Base-by-base conservation (phyloP, 345 rosid species). In the Trapa bicornis region DNA sequence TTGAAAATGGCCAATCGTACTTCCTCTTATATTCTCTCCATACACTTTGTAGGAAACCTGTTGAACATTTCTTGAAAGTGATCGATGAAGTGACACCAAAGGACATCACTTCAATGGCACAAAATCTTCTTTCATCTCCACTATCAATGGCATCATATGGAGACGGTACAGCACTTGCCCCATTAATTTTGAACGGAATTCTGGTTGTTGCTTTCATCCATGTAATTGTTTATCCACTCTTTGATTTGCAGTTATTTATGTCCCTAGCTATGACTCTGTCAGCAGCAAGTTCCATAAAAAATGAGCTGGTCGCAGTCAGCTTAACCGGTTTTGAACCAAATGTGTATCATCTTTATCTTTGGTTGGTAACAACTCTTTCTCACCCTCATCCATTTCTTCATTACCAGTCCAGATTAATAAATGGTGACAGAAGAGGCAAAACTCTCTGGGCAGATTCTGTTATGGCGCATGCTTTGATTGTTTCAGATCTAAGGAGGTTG, bases 121-220 rank as follows among this genome's bases (percentile, higher is more conserved):
- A 76, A 65, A 83, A 79, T 79, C 80, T 93, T 63, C 67, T 87
- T 29, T 80, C 92, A 7, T 87, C 95, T 32, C 92, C 95, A 47
- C 80, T 94, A 65, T 86, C 99, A 3, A 86, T 94, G 97, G 97
- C 95, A 32, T 77, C 99, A n/a, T 81, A 82, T 29, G 95, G 96
- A 73, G 87, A 91, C 22, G 99, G 99, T 91, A 88, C 43, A n/a
- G 16, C 5, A 22, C 29, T 42, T 29, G 63, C 42, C 48, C 32
- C 12, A 3, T 45, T 45, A 45, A 45, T 67, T 10, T 32, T 66
- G 64, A 13, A 22, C 2, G 29, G 29, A 22, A 22, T 22, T 38
- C 64, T 17, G 13, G n/a, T 15, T 1, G 54, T 3, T 65, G 22
- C 47, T 36, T 39, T 58, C 32, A 64, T 35, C 14, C 14, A 37